phyloP scores from a whole-genome alignment of 495 filamentous ascomycete species.

The Margaritispora aquatica region DNA sequence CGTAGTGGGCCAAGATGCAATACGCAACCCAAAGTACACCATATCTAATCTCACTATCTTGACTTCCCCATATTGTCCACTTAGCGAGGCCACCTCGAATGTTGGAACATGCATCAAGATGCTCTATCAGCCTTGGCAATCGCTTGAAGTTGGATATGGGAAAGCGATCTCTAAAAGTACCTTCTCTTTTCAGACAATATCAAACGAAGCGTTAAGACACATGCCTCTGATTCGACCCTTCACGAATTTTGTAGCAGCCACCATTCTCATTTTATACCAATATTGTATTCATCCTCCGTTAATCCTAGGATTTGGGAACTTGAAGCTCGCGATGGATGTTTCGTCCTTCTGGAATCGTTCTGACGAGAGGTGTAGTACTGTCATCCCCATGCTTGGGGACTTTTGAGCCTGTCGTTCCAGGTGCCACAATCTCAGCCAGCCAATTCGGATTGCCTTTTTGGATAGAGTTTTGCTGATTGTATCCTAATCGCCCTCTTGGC shows the following conservation, averaged over 20 bases:
- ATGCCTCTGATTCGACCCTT: background rate
- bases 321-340: background rate
- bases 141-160: background rate
- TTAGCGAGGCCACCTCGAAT: background rate
- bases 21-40: background rate
- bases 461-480: background rate
- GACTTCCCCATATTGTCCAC: background rate
- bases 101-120: background rate
- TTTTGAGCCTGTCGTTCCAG: background rate
- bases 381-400: background rate
- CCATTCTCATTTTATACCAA: background rate
- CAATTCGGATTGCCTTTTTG: background rate
- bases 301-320: background rate
- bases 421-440: background rate
- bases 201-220: background rate
- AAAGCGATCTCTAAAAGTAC: background rate
- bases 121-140: slow-evolving; percentile 2
- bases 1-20: background rate
- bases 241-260: background rate
- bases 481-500: background rate
- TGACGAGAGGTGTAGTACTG: background rate
- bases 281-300: background rate
- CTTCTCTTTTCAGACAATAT: background rate
- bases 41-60: background rate
- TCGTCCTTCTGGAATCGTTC: background rate